Evolutionary conservation across 164 flowering plant genomes (phyloP).

Genomic region (Hamamelis virginiana): DNA sequence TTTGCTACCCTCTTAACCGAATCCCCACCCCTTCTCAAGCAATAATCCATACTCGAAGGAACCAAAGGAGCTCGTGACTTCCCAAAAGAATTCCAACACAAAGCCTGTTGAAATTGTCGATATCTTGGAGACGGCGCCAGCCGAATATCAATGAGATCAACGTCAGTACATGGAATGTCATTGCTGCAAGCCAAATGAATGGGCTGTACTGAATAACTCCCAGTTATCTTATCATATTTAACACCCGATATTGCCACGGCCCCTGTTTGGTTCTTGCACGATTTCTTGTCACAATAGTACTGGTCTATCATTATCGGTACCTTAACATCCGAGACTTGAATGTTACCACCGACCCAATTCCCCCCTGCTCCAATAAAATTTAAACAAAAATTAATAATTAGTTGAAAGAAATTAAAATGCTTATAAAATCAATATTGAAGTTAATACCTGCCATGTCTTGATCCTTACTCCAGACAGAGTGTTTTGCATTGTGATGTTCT

Average conservation of each 20-base stretch:
- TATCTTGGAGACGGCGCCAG: conserved; percentile 34
- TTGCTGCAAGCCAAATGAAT: conserved; percentile 74
- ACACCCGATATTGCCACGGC: conserved; percentile 73
- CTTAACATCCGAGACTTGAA: conserved; percentile 62
- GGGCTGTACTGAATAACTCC: conserved; percentile 64
- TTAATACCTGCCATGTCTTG: conserved; percentile 77
- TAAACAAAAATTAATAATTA: background rate
- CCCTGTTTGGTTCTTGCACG: conserved; percentile 71
- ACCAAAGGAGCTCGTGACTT: conserved; percentile 57
- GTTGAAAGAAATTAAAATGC: background rate
- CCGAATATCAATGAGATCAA: conserved; percentile 56
- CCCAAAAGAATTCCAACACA: conserved; percentile 81
- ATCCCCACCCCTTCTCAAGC: conserved; percentile 49
- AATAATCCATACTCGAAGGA: conserved; percentile 69
- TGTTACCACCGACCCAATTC: conserved; percentile 60
- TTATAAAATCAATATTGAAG: background rate
- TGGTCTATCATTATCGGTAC: conserved; percentile 84
- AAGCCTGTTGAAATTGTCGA: conserved; percentile 31
- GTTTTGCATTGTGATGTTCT: conserved; percentile 42
- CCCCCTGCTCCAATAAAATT: conserved; percentile 48
- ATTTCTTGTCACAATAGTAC: conserved; percentile 65
- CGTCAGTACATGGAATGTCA: conserved; percentile 56
- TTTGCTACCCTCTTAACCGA: conserved; percentile 29
- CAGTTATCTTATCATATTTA: conserved; percentile 49
- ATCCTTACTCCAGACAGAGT: conserved; percentile 60